Evolutionary conservation across 805 yeast genomes (phyloP), one percentile per base, ranked within the genome.

Genomic region (Vanderwaltozyma verrucispora): DNA sequence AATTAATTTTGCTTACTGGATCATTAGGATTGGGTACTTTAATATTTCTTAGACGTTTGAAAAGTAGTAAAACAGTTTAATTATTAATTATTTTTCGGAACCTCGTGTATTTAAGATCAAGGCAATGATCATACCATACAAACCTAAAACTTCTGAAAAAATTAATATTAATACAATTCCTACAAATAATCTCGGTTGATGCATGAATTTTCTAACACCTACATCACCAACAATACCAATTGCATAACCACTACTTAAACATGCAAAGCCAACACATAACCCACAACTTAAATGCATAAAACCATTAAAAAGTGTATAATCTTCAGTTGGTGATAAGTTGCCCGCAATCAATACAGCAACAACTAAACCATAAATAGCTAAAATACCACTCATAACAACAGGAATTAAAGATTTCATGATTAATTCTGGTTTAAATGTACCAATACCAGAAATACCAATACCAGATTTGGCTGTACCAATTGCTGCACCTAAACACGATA

Each of bases 401-500:
- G 99, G 99, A 50, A 92, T 88, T 35, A 92, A 69, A 7, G 92
- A 81, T 62, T 81, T 84, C 97, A 92, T 92, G 54, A 92, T 87
- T 54, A 92, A 69, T 55, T 92, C 98, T 11, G 99, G 99, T 59
- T 84, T 83, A 67, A 89, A 92, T 33, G 95, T 82, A 69, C 97
- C 96, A 48, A 92, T 87, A 71, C 97, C 99, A 24, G 96, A 69
- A 52, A 92, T 92, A 72, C 99, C 99, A 46, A 92, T 80, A 41
- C 99, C 99, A 32, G 95, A 83, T 64, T 92, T 92, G 44, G 97
- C 97, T 3, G 97, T 89, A 41, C 98, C 99, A 49, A 87, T 80
- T 43, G 97, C 97, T 4, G 99, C 97, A 45, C 99, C 99, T n/a
- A 89, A 80, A 56, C 95, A 85, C 40, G 94, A 80, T 41, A 89